A percentile compares a stretch with the other conserved stretches of the same genome.
phyloP scores from a whole-genome alignment of 83 land plant species.

The Larix sibirica region DNA sequence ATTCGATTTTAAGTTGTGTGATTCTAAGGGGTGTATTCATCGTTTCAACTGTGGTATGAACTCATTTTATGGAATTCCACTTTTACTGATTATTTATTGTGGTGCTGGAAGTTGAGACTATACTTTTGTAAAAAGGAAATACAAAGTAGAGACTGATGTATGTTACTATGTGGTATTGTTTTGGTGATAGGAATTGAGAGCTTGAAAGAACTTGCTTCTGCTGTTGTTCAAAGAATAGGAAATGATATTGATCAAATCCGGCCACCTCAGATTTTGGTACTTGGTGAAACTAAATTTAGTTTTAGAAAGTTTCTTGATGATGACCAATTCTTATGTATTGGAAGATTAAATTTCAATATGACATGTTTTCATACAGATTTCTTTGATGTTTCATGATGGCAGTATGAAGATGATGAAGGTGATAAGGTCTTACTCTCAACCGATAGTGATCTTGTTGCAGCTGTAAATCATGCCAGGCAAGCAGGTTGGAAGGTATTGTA shows the following conservation, averaged over 20 bases:
- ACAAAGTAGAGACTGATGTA: neutral
- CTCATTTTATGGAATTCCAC: neutral
- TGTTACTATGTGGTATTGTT: neutral
- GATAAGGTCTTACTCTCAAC: constrained; percentile 80
- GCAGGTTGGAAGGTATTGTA: constrained; percentile 77
- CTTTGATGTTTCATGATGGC: constrained; percentile 9
- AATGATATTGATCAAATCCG: constrained; percentile 29
- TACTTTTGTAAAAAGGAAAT: neutral
- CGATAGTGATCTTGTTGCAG: constrained; percentile 79
- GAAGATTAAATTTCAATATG: neutral
- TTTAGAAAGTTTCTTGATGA: neutral
- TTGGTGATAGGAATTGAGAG: constrained; percentile 69
- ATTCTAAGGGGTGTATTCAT: constrained; percentile 81
- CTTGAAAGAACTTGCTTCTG: constrained; percentile 74
- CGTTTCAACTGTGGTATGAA: constrained; percentile 82
- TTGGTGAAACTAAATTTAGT: neutral
- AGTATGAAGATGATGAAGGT: constrained; percentile 99
- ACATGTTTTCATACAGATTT: neutral
- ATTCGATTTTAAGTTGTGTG: constrained; percentile 83
- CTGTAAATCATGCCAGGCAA: constrained; percentile 73
- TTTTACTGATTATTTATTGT: neutral
- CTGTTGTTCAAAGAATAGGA: constrained; percentile 71
- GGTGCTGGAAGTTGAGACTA: neutral
- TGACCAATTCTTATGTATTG: neutral
- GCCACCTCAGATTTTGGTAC: constrained; percentile 68